Conservation (phyloP, 257 asterid genomes). For the Capsicum baccatum region DNA sequence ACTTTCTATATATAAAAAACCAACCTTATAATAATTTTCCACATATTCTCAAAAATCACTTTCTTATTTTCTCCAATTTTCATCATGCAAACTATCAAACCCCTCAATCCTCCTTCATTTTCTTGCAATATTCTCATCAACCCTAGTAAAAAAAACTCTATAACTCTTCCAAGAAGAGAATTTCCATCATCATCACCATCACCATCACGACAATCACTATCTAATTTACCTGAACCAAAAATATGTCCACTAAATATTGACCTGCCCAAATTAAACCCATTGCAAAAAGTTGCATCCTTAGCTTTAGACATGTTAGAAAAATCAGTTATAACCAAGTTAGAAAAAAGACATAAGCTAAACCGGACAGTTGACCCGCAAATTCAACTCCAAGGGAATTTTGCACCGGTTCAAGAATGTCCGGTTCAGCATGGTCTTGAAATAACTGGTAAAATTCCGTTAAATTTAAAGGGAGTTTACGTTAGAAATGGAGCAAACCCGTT, state of each 20-base stretch:
- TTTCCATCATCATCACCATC: not conserved
- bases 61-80: not conserved
- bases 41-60: not conserved
- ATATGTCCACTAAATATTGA: not conserved
- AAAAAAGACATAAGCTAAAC: conserved; percentile 46
- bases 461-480: conserved; percentile 52
- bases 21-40: not conserved
- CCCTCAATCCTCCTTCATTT: not conserved
- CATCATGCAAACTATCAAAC: conserved; percentile 14
- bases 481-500: conserved; percentile 68
- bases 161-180: conserved; percentile 28
- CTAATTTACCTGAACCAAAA: not conserved
- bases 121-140: conserved; percentile 42
- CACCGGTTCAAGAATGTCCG: conserved; percentile 66
- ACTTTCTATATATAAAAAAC: not conserved
- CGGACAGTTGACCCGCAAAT: conserved; percentile 57
- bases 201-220: not conserved
- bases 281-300: conserved; percentile 52
- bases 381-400: conserved; percentile 65
- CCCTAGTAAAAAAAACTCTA: conserved; percentile 28
- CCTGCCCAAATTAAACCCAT: conserved; percentile 38
- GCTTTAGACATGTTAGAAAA: conserved; percentile 53
- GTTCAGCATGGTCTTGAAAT: conserved; percentile 59
- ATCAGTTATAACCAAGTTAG: conserved; percentile 37
- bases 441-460: conserved; percentile 50